A percentile compares a stretch with the other conserved stretches of the same genome.
Conservation (phyloP, 148 eudicot genomes). For the Chenopodium suecicum region DNA sequence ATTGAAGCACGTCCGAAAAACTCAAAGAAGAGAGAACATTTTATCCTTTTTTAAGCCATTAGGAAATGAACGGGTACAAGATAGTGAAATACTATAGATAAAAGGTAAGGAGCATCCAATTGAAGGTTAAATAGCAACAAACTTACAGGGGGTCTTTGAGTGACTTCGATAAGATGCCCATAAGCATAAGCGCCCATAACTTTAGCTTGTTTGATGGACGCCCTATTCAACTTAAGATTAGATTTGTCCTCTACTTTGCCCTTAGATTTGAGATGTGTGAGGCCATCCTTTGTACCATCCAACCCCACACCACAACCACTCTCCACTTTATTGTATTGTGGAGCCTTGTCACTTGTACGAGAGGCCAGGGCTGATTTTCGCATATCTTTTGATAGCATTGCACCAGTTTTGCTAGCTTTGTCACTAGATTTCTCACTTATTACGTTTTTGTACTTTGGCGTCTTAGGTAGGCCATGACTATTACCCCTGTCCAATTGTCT, state of each 20-base stretch:
- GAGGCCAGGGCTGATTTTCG: too few relatives aligned
- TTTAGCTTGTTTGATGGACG: slow-evolving; percentile 12
- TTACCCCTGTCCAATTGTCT: slow-evolving; percentile 16
- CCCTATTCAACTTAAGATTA: slow-evolving; percentile 27
- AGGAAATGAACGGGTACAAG: background rate
- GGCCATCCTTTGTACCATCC: slow-evolving; percentile 25
- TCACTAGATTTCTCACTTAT: slow-evolving; percentile 27
- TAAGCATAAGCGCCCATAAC: slow-evolving; percentile 23
- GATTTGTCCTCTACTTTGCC: slow-evolving; percentile 28
- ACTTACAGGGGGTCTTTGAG: slow-evolving; percentile 77
- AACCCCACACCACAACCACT: slow-evolving; percentile 1
- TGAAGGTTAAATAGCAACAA: background rate
- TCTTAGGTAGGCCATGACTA: slow-evolving; percentile 24
- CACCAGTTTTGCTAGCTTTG: slow-evolving; percentile 28
- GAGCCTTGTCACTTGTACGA: background rate
- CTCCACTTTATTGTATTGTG: background rate
- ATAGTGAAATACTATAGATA: background rate
- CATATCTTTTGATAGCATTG: slow-evolving; percentile 14
- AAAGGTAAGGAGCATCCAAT: background rate
- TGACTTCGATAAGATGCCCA: slow-evolving; percentile 44
- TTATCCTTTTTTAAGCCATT: background rate
- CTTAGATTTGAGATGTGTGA: slow-evolving; percentile 14
- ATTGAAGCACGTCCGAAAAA: background rate
- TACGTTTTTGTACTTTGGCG: slow-evolving; percentile 22
- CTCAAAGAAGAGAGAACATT: background rate